Percentiles rank a stretch among this genome's conserved stretches.
Conservation (phyloP, 306 rosid genomes). For the Lablab purpureus region DNA sequence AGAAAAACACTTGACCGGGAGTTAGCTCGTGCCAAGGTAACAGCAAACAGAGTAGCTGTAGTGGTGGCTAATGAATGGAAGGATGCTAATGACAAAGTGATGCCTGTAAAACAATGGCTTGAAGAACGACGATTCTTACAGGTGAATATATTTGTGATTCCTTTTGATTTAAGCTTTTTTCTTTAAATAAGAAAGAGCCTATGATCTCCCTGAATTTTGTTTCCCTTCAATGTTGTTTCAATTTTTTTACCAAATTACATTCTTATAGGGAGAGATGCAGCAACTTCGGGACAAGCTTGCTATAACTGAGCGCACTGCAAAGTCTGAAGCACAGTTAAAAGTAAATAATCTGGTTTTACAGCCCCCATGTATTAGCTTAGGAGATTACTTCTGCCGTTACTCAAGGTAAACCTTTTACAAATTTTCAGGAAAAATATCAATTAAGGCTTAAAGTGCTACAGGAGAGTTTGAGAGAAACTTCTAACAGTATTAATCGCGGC, state of each 20-base stretch:
- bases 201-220: slow-evolving; percentile 23
- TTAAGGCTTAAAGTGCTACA: slow-evolving; percentile 94
- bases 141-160: slow-evolving; percentile 51
- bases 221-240: slow-evolving; percentile 29
- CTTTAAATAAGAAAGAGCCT: background rate
- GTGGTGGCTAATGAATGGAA: slow-evolving; percentile 99
- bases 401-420: slow-evolving; percentile 50
- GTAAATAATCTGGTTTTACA: slow-evolving; percentile 69
- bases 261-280: slow-evolving; percentile 95
- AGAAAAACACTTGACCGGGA: slow-evolving; percentile 97
- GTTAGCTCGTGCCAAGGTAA: slow-evolving; percentile 97
- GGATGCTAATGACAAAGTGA: slow-evolving; percentile 96
- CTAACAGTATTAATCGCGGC: slow-evolving; percentile 73
- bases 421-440: slow-evolving; percentile 86
- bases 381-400: slow-evolving; percentile 50
- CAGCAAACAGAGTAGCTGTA: slow-evolving; percentile 97
- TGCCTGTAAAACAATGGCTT: slow-evolving; percentile 99
- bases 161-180: slow-evolving; percentile 19
- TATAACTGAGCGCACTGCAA: slow-evolving; percentile 84
- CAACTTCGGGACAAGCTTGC: slow-evolving; percentile 97
- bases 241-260: slow-evolving; percentile 39
- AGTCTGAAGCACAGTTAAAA: slow-evolving; percentile 94
- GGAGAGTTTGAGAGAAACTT: slow-evolving; percentile 89
- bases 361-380: slow-evolving; percentile 51
- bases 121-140: slow-evolving; percentile 95